phyloP scores from a whole-genome alignment of 805 yeast species.

The Suhomyces canberraensis region DNA sequence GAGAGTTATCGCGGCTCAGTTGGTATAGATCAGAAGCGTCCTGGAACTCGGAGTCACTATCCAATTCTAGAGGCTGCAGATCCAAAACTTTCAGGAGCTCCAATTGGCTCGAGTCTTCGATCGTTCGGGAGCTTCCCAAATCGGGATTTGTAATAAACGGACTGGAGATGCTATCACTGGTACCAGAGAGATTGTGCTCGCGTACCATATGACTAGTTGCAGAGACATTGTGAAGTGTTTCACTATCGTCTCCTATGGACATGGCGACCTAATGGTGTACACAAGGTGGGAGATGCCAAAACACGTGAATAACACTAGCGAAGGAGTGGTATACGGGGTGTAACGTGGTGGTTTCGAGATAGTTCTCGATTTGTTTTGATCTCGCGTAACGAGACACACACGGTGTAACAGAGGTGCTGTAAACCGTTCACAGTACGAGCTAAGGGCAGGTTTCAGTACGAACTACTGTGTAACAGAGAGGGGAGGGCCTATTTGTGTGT shows the following conservation, averaged over 20 bases:
- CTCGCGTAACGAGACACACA: background rate
- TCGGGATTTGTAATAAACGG: constrained; percentile 12
- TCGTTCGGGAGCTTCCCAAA: background rate
- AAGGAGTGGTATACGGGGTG: background rate
- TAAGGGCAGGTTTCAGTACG: too few relatives aligned
- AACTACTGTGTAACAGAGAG: too few relatives aligned
- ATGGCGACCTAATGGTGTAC: constrained; percentile 1
- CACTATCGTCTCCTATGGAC: constrained; percentile 3
- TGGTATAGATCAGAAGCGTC: constrained; percentile 2
- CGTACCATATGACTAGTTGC: constrained; percentile 1
- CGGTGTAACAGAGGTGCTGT: too few relatives aligned
- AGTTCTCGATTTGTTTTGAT: background rate
- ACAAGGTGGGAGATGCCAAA: too few relatives aligned
- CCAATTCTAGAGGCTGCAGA: background rate
- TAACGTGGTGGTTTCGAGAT: background rate
- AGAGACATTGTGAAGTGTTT: constrained; percentile 1
- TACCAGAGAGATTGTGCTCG: constrained; percentile 1
- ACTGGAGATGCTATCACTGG: constrained; percentile 5
- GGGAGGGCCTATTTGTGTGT: too few relatives aligned
- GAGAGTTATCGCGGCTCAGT: background rate
- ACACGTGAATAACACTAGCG: background rate
- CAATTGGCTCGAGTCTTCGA: background rate
- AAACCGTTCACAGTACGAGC: too few relatives aligned
- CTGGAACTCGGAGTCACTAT: constrained; percentile 2
- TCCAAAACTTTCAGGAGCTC: constrained; percentile 1